phyloP scores from a whole-genome alignment of 139 green algal genomes.

The Zygnema circumcarinatum region DNA sequence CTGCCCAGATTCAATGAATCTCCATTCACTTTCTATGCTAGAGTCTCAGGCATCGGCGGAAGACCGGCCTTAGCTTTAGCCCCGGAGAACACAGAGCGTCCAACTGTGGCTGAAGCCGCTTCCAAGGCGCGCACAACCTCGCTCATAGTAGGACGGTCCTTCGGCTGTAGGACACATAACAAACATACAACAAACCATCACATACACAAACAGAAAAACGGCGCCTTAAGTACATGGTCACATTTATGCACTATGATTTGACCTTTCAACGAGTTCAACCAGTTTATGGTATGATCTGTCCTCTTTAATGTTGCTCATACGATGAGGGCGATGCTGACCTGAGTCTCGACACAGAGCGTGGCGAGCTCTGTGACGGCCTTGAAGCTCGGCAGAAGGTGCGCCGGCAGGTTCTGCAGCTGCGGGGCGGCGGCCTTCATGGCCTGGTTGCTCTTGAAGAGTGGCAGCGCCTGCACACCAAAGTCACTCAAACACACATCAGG shows the following conservation, averaged over 20 bases:
- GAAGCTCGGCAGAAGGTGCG: background rate
- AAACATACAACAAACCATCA: background rate
- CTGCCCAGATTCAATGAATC: too few species aligned
- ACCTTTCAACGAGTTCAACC: too few species aligned
- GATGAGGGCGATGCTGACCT: too few species aligned
- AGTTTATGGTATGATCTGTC: too few species aligned
- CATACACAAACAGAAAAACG: background rate
- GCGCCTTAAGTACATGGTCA: background rate
- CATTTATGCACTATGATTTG: too few species aligned
- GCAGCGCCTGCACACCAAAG: background rate
- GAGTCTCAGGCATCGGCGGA: background rate
- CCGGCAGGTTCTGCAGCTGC: background rate
- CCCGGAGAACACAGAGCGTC: background rate
- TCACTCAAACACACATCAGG: background rate
- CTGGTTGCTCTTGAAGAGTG: background rate
- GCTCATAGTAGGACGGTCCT: conserved; percentile 30
- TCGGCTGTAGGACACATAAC: conserved; percentile 8
- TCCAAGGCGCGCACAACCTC: conserved; percentile 38
- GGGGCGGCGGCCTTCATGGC: background rate
- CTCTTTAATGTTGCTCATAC: too few species aligned
- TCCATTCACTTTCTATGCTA: too few species aligned
- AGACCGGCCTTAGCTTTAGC: background rate
- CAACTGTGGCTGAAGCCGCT: background rate
- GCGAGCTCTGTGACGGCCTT: conserved; percentile 19
- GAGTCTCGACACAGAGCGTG: conserved; percentile 8